These are phyloP conservation scores for Podaxis sp. DNA, from an alignment of 768 basidiomycete genomes.

Conservation along the genomic window DNA sequence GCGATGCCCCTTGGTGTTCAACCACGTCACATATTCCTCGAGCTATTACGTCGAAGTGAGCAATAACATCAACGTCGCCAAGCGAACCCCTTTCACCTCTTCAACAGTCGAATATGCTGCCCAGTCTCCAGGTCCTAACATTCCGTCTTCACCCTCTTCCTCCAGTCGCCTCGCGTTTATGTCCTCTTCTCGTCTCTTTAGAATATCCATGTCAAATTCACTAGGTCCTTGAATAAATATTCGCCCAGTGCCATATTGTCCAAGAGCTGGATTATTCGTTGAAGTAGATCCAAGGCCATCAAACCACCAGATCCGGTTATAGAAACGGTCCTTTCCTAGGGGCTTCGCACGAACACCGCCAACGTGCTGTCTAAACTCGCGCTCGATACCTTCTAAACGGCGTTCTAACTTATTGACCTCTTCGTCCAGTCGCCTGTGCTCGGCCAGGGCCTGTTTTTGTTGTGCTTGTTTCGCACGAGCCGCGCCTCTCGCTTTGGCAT, in stretches of 20 bases:
- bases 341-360: conserved; percentile 85
- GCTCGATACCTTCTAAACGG: conserved; percentile 81
- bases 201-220: conserved; percentile 71
- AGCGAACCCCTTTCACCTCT: conserved; percentile 53
- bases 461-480: conserved; percentile 75
- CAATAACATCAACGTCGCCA: conserved; percentile 7
- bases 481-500: conserved; percentile 78
- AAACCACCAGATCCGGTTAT: conserved; percentile 98
- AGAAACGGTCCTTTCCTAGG: conserved; percentile 88
- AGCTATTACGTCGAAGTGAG: conserved; percentile 43
- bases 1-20: conserved; percentile 88
- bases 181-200: conserved; percentile 57
- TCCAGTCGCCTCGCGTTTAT: conserved; percentile 58
- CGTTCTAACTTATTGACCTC: conserved; percentile 82
- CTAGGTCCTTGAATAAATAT: conserved; percentile 92
- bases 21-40: conserved; percentile 80
- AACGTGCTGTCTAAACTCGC: conserved; percentile 88
- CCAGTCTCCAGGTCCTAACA: conserved; percentile 80
- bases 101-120: conserved; percentile 84
- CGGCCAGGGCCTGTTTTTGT: conserved; percentile 75
- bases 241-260: conserved; percentile 81
- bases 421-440: conserved; percentile 81
- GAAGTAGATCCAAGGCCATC: conserved; percentile 90
- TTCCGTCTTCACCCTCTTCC: conserved; percentile 78
- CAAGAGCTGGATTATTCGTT: conserved; percentile 41